Base-by-base conservation (phyloP, 257 asterid genomes). In the Jaltomata sinuosa region DNA sequence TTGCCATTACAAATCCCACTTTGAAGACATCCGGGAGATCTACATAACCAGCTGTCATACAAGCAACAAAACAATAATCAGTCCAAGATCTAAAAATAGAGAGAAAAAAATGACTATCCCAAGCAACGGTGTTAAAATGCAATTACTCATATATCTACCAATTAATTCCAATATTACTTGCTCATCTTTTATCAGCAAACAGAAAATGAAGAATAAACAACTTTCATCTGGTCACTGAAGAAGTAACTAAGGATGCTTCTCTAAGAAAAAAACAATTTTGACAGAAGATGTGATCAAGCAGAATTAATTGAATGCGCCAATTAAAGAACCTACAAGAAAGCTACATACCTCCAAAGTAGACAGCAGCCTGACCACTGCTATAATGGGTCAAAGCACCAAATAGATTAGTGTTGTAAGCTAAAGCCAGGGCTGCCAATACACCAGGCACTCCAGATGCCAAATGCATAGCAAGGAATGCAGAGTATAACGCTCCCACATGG, bases 311-410 rank as follows among this genome's bases (percentile, higher is more conserved):
- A 59, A 42, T 36, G 57, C 15, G 85, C 29, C 22, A 29, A 42
- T 47, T 11, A 68, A 64, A 18, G 59, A 29, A n/a, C 78, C n/a
- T 27, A 50, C 49, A 68, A 59, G 53, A 49, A 64, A 19, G 65
- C 55, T 82, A 5, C 22, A 84, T 90, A 95, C 99, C 99, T 90
- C 99, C 99, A 64, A 92, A 95, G 90, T 94, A 94, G 14, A 95
- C 97, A 79, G 99, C 99, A 71, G 99, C 98, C 88, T 94, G 99
- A 34, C 99, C 99, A 84, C 99, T 95, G 90, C 99, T 95, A 84
- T 95, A 95, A 91, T 95, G 99, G 5, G 99, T 90, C 93, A 95
- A 92, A 85, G 99, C 94, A 79, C 99, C 99, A 67, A 95, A 94
- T 10, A 95, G 91, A 82, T 92, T 96, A 79, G 99, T 96, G 83